Conservation (phyloP, 768 basidiomycete species). For the Pulveroboletus sp. region DNA sequence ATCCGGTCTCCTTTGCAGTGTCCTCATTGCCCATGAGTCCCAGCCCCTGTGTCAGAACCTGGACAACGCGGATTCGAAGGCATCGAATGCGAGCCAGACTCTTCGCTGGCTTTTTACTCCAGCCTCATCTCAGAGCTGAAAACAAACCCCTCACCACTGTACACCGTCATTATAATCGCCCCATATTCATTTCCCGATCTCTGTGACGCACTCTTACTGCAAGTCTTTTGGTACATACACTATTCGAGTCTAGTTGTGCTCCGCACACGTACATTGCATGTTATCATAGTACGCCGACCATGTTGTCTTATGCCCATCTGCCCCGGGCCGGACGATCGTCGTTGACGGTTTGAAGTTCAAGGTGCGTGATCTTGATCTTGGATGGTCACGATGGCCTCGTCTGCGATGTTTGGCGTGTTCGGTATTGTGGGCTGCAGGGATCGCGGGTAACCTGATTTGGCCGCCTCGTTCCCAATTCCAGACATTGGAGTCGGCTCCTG, state of each 20-base stretch:
- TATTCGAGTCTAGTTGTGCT: not conserved
- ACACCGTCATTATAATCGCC: not conserved
- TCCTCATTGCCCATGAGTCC: not conserved
- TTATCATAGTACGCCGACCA: not conserved
- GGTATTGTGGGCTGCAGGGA: no score
- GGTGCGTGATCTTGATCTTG: no score
- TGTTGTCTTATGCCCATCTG: no score
- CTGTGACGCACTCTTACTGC: not conserved
- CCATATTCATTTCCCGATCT: not conserved
- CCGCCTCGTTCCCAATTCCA: no score
- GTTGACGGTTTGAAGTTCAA: no score
- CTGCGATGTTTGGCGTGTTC: no score
- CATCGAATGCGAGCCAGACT: conserved; percentile 8
- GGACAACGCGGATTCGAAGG: conserved; percentile 16
- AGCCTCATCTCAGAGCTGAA: not conserved
- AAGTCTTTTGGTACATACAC: not conserved
- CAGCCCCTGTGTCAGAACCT: conserved; percentile 14
- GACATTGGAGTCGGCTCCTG: no score
- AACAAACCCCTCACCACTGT: no score
- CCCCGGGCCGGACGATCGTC: no score
- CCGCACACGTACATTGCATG: not conserved
- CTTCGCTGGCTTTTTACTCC: conserved; percentile 15
- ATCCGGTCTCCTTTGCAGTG: not conserved
- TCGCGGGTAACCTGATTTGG: no score
- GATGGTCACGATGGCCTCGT: no score